phyloP scores from a whole-genome alignment of 164 flowering plant species.

The Tetracentron sinense region DNA sequence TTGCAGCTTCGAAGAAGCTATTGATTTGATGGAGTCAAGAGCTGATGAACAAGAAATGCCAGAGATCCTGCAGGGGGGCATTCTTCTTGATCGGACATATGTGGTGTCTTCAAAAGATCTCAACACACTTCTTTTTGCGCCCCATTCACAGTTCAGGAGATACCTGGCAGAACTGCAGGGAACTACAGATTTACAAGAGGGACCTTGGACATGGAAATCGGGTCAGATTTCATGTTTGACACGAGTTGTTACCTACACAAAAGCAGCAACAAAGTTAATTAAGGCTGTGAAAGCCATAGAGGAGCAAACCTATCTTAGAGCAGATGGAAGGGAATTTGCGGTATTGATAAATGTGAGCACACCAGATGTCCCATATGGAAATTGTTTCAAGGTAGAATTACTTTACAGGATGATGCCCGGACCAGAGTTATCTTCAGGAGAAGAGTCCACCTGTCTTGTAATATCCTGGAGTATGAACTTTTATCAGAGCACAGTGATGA shows the following conservation, averaged over 20 bases:
- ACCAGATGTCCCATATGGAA: constrained; percentile 85
- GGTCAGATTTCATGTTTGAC: constrained; percentile 39
- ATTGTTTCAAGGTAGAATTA: constrained; percentile 55
- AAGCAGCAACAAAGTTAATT: constrained; percentile 65
- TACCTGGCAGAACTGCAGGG: constrained; percentile 60
- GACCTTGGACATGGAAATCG: constrained; percentile 61
- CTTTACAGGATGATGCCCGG: constrained; percentile 67
- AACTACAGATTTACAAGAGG: constrained; percentile 54
- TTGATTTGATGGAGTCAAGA: constrained; percentile 41
- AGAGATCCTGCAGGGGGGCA: constrained; percentile 56
- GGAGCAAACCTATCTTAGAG: constrained; percentile 65
- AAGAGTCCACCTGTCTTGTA: constrained; percentile 52
- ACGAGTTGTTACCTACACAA: constrained; percentile 53
- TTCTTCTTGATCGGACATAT: constrained; percentile 60
- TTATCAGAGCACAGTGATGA: constrained; percentile 66
- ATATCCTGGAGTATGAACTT: constrained; percentile 69
- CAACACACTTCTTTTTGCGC: constrained; percentile 53
- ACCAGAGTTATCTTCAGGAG: constrained; percentile 47
- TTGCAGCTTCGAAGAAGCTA: constrained; percentile 52
- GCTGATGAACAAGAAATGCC: constrained; percentile 46
- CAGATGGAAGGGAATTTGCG: constrained; percentile 51
- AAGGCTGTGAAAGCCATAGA: constrained; percentile 71
- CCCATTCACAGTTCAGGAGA: constrained; percentile 58
- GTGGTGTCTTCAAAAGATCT: constrained; percentile 39
- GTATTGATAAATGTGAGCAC: constrained; percentile 50